A percentile compares a stretch with the other conserved stretches of the same genome.
Evolutionary conservation across 108 stramenopile species (phyloP).

Genomic region (Pseudonitzschia delicatissima): DNA sequence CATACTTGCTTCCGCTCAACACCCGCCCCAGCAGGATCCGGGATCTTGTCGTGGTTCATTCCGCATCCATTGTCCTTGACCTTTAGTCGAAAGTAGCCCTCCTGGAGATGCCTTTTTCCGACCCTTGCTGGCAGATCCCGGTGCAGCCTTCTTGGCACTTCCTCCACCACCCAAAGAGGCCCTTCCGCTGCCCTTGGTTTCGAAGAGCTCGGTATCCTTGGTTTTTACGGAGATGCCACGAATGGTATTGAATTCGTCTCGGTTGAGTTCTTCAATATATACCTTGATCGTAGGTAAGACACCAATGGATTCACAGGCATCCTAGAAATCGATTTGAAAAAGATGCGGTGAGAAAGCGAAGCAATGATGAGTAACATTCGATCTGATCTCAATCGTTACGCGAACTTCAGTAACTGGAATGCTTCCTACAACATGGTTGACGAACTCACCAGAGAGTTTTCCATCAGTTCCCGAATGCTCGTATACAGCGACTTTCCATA

Average conservation of each 20-base stretch:
- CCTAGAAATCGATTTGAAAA: slow-evolving; percentile 51
- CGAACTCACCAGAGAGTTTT: slow-evolving; percentile 59
- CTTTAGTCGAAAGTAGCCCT: slow-evolving; percentile 81
- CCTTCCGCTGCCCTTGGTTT: slow-evolving; percentile 20
- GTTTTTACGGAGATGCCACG: slow-evolving; percentile 50
- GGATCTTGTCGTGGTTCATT: slow-evolving; percentile 90
- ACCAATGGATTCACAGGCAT: slow-evolving; percentile 90
- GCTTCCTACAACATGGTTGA: neutral
- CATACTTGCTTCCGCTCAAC: slow-evolving; percentile 92
- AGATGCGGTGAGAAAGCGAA: no score
- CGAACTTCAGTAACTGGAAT: neutral
- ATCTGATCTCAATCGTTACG: no score
- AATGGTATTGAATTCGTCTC: slow-evolving; percentile 76
- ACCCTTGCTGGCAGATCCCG: slow-evolving; percentile 4
- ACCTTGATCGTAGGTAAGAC: slow-evolving; percentile 80
- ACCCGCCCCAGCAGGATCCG: slow-evolving; percentile 91
- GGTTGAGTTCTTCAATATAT: slow-evolving; percentile 82
- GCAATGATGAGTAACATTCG: no score
- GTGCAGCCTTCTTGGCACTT: slow-evolving; percentile 6
- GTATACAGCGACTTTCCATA: slow-evolving; percentile 93
- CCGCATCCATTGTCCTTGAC: slow-evolving; percentile 96
- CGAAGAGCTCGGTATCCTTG: slow-evolving; percentile 37
- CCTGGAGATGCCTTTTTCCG: slow-evolving; percentile 36
- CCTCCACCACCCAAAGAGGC: neutral
- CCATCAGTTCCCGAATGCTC: slow-evolving; percentile 91